Conservation (phyloP, 2,329 filamentous ascomycete species). For the Alternaria atra region DNA sequence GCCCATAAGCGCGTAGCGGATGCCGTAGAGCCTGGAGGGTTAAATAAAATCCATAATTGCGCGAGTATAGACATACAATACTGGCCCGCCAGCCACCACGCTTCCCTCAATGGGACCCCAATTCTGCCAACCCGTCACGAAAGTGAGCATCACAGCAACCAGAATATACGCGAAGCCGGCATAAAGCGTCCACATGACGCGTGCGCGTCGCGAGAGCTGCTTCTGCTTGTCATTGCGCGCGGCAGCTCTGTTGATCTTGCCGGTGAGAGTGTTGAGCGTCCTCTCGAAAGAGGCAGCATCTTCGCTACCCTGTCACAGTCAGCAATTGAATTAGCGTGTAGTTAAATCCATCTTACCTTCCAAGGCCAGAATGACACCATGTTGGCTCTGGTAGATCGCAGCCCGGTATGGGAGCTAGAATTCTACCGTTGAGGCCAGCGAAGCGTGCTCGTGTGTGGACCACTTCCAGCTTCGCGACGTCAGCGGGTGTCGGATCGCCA, state of each 20-base stretch:
- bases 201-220: slow-evolving; percentile 77
- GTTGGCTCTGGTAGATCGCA: slow-evolving; percentile 32
- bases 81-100: slow-evolving; percentile 78
- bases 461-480: slow-evolving; percentile 26
- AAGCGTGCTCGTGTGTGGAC: slow-evolving; percentile 39
- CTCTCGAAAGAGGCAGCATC: slow-evolving; percentile 95
- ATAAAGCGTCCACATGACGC: slow-evolving; percentile 89
- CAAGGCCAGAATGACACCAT: slow-evolving; percentile 90
- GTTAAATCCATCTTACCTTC: slow-evolving; percentile 20
- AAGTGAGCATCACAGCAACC: slow-evolving; percentile 78
- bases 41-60: slow-evolving; percentile 12
- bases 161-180: slow-evolving; percentile 90
- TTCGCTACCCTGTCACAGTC: slow-evolving; percentile 69
- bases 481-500: slow-evolving; percentile 34
- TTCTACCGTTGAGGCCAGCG: slow-evolving; percentile 31
- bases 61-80: slow-evolving; percentile 65
- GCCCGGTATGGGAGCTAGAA: slow-evolving; percentile 38
- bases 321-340: slow-evolving; percentile 15
- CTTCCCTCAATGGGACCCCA: slow-evolving; percentile 81
- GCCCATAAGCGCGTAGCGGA: slow-evolving; percentile 71
- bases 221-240: slow-evolving; percentile 77
- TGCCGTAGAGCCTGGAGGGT: slow-evolving; percentile 76
- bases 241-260: slow-evolving; percentile 80
- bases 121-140: slow-evolving; percentile 85
- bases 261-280: slow-evolving; percentile 80